Evolutionary conservation across 2,329 filamentous ascomycete species (phyloP), one percentile per base, ranked within the genome.

Genomic region (Aspergillus sp.): DNA sequence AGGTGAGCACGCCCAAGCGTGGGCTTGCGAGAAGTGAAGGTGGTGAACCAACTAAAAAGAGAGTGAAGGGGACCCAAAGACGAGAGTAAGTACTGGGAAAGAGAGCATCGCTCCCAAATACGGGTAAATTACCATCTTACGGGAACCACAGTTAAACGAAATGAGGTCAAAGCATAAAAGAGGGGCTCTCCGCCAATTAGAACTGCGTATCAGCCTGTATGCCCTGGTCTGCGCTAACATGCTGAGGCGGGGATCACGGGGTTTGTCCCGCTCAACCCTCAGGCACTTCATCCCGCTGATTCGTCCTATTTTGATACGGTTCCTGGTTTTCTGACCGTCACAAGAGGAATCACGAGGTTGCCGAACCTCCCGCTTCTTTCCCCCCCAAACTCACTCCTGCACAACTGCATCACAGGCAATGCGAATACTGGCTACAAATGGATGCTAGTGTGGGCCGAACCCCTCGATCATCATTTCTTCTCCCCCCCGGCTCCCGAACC

Each of bases 301-400:
- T 66, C 59, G 61, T 15, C 8, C 10, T 5, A 7, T 1, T 3
- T 17, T 25, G 58, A 54, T 62, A 66, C 60, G 36, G 69, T 71
- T 53, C 69, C 69, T 71, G 69, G 69, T 68, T 63, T 62, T 49
- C 15, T 54, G 42, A 64, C 64, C 36, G 67, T 70, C 62, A 58
- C 41, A 3, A 13, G 11, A 36, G 54, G 41, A 25, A 32, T 62
- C 64, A 61, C 57, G 60, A 64, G 55, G 55, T 36, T 32, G 48
- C 39, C 27, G 57, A 48, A 15, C 41, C 41, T 36, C 54, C 41
- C n/a, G 54, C 32, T 36, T 36, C 11, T 15, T 13, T 36, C 4
- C 2, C 32, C 10, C 32, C 27, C 27, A 30, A 30, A 30, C 27
- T 30, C 27, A 11, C 27, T 11, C 27, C 27, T 30, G 27, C 27